Base-by-base conservation (phyloP, 257 asterid species). In the Phtheirospermum japonicum region DNA sequence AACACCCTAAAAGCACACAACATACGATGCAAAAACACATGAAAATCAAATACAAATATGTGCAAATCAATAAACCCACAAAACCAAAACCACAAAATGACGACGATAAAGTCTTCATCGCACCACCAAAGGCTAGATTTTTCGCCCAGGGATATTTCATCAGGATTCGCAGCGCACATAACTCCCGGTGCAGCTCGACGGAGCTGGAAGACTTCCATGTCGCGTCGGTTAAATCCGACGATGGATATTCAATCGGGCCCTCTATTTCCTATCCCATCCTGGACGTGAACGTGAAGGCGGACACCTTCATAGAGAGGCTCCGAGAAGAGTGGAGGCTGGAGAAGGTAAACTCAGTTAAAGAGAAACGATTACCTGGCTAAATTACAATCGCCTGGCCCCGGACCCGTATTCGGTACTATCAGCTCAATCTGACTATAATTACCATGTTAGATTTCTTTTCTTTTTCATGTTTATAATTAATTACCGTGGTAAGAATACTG, bases 231-330 rank as follows among this genome's bases (percentile, higher is more conserved):
- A 85, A 76, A 72, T 83, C 96, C 51, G 85, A 85, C 49, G 76
- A 70, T 12, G 83, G 75, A n/a, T n/a, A n/a, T n/a, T n/a, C n/a
- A n/a, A n/a, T n/a, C 9, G 89, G 88, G 69, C 82, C 88, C 36
- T 71, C 93, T n/a, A 61, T 80, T 31, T 48, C 58, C 16, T 90
- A 95, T 26, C 93, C 96, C 18, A 90, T 95, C 82, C 98, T 96
- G 33, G 98, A 90, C 62, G 98, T 90, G 6, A 85, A 90, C 65
- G 46, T 58, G 11, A 82, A 88, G 73, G 98, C 98, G 6, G 98
- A 80, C 66, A 67, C 54, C 46, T 88, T 88, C 79, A 90, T 90
- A 30, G 93, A 95, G 0, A 74, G 91, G 75, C 90, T 75, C 46
- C 77, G 84, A 36, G 85, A 75, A 36, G 95, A 82, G 60, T 90